Base-by-base conservation (phyloP, 139 green algal species). In the Haematococcus lacustris region DNA sequence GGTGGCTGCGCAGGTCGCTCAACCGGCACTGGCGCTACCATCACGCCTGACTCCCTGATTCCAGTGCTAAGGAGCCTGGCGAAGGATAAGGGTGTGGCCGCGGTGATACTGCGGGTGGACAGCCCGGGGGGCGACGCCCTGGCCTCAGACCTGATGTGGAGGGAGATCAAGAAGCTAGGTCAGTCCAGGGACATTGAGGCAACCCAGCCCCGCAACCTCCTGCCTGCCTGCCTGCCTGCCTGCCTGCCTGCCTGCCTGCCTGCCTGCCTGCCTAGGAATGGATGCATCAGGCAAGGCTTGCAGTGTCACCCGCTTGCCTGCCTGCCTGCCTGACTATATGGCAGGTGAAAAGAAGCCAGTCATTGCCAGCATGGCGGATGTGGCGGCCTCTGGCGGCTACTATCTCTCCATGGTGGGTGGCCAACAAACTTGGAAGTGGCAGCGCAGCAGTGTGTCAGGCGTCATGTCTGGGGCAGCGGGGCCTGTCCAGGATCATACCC, bases 381-480 rank as follows among this genome's bases (percentile, higher is more conserved):
- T 98, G 38, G 94, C 94, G 17, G 94, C 94, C 13, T 92, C 80
- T 38, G 94, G 92, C 0, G 93, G 94, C 5, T 98, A 98, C 81
- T 98, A 98, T 86, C 92, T 98, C 82, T 76, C 84, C 50, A 98
- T 98, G 94, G 91, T 63, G 23, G n/a, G n/a, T n/a, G n/a, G n/a
- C n/a, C n/a, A n/a, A n/a, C n/a, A n/a, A n/a, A n/a, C n/a, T n/a
- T n/a, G n/a, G n/a, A n/a, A n/a, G n/a, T n/a, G n/a, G n/a, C n/a
- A n/a, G n/a, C n/a, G n/a, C n/a, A n/a, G n/a, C n/a, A n/a, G n/a
- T n/a, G n/a, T n/a, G n/a, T n/a, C n/a, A n/a, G n/a, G n/a, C n/a
- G n/a, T n/a, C n/a, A n/a, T n/a, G n/a, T n/a, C n/a, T n/a, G n/a
- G n/a, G n/a, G n/a, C n/a, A n/a, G n/a, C n/a, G n/a, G n/a, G n/a